phyloP scores from a whole-genome alignment of 2,329 filamentous ascomycete genomes.

The Seiridium unicorne region DNA sequence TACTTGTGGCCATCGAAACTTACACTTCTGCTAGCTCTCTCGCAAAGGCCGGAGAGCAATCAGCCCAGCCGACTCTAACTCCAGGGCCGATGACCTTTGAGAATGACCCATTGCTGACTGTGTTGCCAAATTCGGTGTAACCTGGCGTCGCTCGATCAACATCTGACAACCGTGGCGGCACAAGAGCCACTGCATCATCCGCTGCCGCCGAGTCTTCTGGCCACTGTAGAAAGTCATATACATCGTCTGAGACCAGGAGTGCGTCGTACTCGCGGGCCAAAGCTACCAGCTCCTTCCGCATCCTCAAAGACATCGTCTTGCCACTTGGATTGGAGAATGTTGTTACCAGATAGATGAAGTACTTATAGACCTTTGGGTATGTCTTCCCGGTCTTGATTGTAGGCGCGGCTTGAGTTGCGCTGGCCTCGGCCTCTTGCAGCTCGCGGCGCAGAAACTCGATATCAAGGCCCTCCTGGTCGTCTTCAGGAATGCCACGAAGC shows the following conservation, averaged over 20 bases:
- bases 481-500: conserved; percentile 60
- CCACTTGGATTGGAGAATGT: conserved; percentile 70
- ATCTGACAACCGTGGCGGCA: conserved; percentile 56
- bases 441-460: conserved; percentile 49
- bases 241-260: conserved; percentile 66
- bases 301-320: conserved; percentile 58
- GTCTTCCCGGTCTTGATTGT: conserved; percentile 47
- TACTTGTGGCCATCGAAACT: conserved; percentile 20
- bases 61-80: conserved; percentile 57
- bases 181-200: not conserved
- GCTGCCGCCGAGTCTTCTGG: conserved; percentile 11
- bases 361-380: conserved; percentile 35
- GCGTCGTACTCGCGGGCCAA: conserved; percentile 64
- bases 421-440: conserved; percentile 29
- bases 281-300: conserved; percentile 55
- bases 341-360: conserved; percentile 67
- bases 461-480: conserved; percentile 58
- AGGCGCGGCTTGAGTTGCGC: conserved; percentile 6
- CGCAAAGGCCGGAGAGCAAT: conserved; percentile 44
- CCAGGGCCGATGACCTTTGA: conserved; percentile 65
- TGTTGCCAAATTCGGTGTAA: conserved; percentile 60
- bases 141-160: conserved; percentile 57
- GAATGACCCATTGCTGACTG: conserved; percentile 63
- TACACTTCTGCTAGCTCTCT: conserved; percentile 60
- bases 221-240: conserved; percentile 71